Conservation (phyloP, 2,329 filamentous ascomycete species). For the Aureobasidium subglaciale region DNA sequence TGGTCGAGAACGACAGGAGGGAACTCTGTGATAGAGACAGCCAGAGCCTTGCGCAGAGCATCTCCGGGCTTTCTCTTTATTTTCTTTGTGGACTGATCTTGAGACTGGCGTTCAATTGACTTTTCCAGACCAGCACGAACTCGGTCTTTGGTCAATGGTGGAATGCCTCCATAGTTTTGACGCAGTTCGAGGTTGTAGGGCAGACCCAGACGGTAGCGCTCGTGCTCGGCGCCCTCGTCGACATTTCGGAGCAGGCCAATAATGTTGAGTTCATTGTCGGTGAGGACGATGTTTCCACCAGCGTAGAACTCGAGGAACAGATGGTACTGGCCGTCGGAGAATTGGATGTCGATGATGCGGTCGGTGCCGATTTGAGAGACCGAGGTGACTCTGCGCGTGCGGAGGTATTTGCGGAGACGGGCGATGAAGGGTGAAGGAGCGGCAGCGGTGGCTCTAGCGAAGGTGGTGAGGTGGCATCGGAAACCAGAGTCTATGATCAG, state of each 20-base stretch:
- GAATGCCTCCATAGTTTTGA: conserved; percentile 74
- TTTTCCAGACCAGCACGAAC: conserved; percentile 62
- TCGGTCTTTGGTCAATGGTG: conserved; percentile 65
- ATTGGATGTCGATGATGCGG: conserved; percentile 82
- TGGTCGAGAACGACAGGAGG: conserved; percentile 86
- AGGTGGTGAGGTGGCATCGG: conserved; percentile 87
- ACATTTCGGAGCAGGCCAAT: conserved; percentile 75
- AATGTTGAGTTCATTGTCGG: conserved; percentile 76
- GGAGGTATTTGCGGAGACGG: conserved; percentile 77
- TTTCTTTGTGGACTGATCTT: conserved; percentile 45
- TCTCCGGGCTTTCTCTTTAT: conserved; percentile 68
- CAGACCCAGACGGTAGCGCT: conserved; percentile 69
- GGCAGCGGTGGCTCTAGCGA: conserved; percentile 76
- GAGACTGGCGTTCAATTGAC: conserved; percentile 53
- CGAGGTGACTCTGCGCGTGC: conserved; percentile 74
- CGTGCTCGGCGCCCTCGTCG: conserved; percentile 72
- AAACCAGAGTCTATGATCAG: conserved; percentile 92
- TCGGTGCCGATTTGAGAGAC: conserved; percentile 87
- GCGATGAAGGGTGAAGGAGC: conserved; percentile 80
- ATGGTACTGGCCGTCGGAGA: conserved; percentile 83
- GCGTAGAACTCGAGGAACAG: conserved; percentile 95
- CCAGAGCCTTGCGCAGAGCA: conserved; percentile 70
- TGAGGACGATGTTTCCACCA: conserved; percentile 88
- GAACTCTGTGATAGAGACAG: conserved; percentile 77
- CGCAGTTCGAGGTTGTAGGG: conserved; percentile 74